phyloP scores from a whole-genome alignment of 345 rosid species.

The Dovyalis caffra region DNA sequence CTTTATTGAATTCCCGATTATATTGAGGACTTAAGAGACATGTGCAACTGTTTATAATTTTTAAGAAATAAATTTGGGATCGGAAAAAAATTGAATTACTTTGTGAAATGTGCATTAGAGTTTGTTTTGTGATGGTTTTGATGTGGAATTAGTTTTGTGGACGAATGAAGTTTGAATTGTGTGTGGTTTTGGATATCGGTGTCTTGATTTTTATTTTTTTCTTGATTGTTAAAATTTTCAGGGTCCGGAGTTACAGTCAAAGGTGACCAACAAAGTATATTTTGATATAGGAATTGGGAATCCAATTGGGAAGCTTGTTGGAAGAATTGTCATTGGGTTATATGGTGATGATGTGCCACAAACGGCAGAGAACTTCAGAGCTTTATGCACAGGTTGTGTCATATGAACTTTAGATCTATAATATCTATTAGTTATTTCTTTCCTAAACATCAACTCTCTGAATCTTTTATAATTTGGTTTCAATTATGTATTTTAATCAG shows the following conservation, averaged over 20 bases:
- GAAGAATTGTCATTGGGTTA: conserved; percentile 88
- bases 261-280: conserved; percentile 86
- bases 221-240: conserved; percentile 14
- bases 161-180: neutral
- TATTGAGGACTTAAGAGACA: neutral
- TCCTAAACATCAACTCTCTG: neutral
- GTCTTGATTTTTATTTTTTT: neutral
- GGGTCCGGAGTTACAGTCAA: conserved; percentile 60
- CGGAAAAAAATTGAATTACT: neutral
- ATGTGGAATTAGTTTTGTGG: neutral
- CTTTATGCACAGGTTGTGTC: conserved; percentile 82
- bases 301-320: conserved; percentile 81
- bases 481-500: conserved; percentile 34
- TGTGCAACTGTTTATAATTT: neutral
- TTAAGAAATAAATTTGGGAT: neutral
- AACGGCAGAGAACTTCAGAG: conserved; percentile 92
- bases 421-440: neutral
- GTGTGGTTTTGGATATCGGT: neutral
- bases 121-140: neutral
- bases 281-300: conserved; percentile 92
- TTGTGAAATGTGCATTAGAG: neutral
- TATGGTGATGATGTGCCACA: conserved; percentile 95
- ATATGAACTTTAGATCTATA: neutral
- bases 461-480: neutral
- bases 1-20: neutral